Evolutionary conservation across 2,329 filamentous ascomycete genomes (phyloP), one percentile per base, ranked within the genome.

Genomic region (Penicillium sp.): DNA sequence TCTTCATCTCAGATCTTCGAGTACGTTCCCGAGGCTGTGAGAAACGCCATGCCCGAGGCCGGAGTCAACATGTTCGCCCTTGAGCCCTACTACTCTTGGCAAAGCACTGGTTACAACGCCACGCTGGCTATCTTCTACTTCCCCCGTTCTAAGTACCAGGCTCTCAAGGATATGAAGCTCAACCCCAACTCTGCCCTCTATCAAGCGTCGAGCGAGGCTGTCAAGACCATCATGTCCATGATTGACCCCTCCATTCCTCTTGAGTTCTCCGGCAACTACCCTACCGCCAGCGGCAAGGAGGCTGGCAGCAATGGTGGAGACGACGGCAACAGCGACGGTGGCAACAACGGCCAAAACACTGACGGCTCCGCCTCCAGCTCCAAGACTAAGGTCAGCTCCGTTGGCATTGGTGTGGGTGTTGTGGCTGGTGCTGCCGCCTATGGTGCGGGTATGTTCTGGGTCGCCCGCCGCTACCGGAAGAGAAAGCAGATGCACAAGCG

Each of bases 361-460:
- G 77, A 73, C 42, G 75, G 76, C 35, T 76, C 78, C 46, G 73
- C 73, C 38, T 69, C 69, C 58, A 63, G 55, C 48, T 62, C 64
- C 20, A 65, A 65, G 40, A 57, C 64, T 32, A 65, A 64, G 42
- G 61, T 67, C 26, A 73, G 68, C 67, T 84, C 74, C 61, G 80
- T 74, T 54, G 80, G 71, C 62, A 86, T 95, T 61, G 87, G 85
- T 46, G 77, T 88, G 18, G 88, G 87, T 60, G 85, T 87, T 22
- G 81, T 90, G 26, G 79, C 80, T 35, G 84, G 89, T 62, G 88
- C 87, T 34, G 86, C 84, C 41, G 84, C 89, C n/a, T 95, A 95
- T 58, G 90, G 89, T 63, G 87, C 86, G 10, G 89, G 88, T 67
- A 95, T 96, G 90, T 91, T 95, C 74, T 84, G 93, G 62, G 82